Evolutionary conservation across 2,329 filamentous ascomycete species (phyloP).

Genomic region (Drechslerella coelobrocha): DNA sequence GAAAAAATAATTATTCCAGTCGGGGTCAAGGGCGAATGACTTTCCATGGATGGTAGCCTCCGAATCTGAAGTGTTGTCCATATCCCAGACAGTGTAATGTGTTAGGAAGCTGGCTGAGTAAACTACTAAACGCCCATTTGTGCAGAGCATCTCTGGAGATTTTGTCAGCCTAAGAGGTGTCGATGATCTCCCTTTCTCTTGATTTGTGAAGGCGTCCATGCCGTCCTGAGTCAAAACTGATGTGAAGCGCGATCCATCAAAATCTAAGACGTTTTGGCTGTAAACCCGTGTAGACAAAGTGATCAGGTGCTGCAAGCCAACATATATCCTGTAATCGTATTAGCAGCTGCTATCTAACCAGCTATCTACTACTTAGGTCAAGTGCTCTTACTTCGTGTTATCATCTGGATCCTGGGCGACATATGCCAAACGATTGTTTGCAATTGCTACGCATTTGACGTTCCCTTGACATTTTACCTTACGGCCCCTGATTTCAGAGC

Average conservation of each 20-base stretch:
- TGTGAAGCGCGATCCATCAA: not conserved
- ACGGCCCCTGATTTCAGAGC: conserved; percentile 1
- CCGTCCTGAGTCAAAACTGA: not conserved
- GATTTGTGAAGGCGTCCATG: conserved; percentile 7
- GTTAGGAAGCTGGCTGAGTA: conserved; percentile 16
- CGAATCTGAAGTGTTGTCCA: not conserved
- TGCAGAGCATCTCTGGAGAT: conserved; percentile 19
- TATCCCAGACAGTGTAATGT: conserved; percentile 19
- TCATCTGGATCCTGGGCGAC: not conserved
- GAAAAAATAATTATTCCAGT: not conserved
- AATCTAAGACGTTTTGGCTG: not conserved
- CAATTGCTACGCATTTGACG: conserved; percentile 6
- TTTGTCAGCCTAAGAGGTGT: not conserved
- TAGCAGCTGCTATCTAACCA: not conserved
- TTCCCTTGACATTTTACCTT: conserved; percentile 12
- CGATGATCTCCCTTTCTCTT: conserved; percentile 7
- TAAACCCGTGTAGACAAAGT: conserved; percentile 1
- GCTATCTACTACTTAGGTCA: not conserved
- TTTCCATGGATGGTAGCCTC: not conserved
- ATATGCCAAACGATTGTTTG: conserved; percentile 5
- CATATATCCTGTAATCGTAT: not conserved
- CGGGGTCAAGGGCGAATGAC: conserved; percentile 1
- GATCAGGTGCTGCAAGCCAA: conserved; percentile 8
- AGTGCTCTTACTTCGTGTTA: conserved; percentile 6
- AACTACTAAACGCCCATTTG: conserved; percentile 9